Conservation (phyloP, 768 basidiomycete species). For the Mycena maculata region DNA sequence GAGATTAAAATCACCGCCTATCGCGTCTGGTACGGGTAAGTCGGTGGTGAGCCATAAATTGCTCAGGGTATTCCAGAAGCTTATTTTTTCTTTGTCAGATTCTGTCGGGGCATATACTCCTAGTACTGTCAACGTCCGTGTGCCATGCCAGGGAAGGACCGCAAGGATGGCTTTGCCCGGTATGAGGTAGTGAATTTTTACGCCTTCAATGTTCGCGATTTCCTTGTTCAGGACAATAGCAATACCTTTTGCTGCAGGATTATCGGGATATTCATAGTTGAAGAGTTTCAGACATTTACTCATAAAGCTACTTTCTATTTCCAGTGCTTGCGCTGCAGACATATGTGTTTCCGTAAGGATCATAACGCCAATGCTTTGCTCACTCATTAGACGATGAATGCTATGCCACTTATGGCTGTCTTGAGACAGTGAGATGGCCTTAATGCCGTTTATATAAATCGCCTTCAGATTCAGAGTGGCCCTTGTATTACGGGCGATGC, state of each 20-base stretch:
- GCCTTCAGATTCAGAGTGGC: no score
- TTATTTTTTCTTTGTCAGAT: not conserved
- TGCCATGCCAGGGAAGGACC: slow-evolving; percentile 15
- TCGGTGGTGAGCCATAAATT: slow-evolving; percentile 5
- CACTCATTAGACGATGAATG: no score
- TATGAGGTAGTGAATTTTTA: no score
- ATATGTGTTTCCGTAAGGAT: slow-evolving; percentile 11
- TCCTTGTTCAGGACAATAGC: slow-evolving; percentile 9
- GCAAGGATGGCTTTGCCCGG: slow-evolving; percentile 25
- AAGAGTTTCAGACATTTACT: slow-evolving; percentile 1
- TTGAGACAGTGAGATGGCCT: no score
- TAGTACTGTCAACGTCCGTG: slow-evolving; percentile 5
- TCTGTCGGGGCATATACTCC: slow-evolving; percentile 37
- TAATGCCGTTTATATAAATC: no score
- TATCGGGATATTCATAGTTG: no score
- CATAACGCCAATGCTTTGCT: no score
- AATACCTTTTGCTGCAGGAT: slow-evolving; percentile 9
- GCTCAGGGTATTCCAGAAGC: slow-evolving; percentile 32
- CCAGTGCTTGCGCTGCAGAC: not conserved
- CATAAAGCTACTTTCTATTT: slow-evolving; percentile 3
- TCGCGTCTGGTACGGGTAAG: slow-evolving; percentile 20
- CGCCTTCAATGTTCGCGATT: slow-evolving; percentile 3
- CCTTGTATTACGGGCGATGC: no score
- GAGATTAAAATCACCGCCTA: no score
- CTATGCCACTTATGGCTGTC: no score